phyloP scores from a whole-genome alignment of 306 rosid genomes.

The Sechiopsis laciniata region DNA sequence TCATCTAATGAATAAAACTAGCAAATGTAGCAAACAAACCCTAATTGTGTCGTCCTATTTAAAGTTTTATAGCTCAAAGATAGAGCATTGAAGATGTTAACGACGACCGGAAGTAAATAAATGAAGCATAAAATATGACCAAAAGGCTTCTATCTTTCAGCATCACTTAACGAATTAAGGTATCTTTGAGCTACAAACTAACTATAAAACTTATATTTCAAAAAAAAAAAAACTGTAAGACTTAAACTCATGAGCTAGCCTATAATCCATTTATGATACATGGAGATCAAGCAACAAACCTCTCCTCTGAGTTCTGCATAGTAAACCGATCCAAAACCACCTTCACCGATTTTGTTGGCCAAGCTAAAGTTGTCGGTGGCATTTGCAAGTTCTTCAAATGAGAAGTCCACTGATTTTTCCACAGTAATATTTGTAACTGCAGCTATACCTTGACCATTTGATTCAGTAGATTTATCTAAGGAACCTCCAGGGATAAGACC shows the following conservation, averaged over 20 bases:
- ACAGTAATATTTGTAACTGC: constrained; percentile 49
- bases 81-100: constrained; percentile 1
- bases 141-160: not conserved
- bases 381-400: constrained; percentile 65
- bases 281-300: constrained; percentile 36
- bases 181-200: constrained; percentile 5
- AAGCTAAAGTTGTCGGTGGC: constrained; percentile 73
- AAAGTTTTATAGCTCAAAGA: not conserved
- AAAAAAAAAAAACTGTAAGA: not conserved
- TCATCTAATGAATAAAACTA: not conserved
- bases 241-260: not conserved
- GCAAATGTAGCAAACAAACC: not conserved
- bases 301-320: constrained; percentile 87
- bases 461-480: constrained; percentile 42
- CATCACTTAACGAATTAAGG: not conserved
- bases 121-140: not conserved
- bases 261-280: not conserved
- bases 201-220: not conserved
- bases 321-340: constrained; percentile 84
- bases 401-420: constrained; percentile 65
- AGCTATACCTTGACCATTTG: constrained; percentile 29
- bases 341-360: constrained; percentile 73
- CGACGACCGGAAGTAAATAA: not conserved
- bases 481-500: constrained; percentile 37
- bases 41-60: not conserved